phyloP scores from a whole-genome alignment of 2,329 filamentous ascomycete species.

The Fusarium sororula region DNA sequence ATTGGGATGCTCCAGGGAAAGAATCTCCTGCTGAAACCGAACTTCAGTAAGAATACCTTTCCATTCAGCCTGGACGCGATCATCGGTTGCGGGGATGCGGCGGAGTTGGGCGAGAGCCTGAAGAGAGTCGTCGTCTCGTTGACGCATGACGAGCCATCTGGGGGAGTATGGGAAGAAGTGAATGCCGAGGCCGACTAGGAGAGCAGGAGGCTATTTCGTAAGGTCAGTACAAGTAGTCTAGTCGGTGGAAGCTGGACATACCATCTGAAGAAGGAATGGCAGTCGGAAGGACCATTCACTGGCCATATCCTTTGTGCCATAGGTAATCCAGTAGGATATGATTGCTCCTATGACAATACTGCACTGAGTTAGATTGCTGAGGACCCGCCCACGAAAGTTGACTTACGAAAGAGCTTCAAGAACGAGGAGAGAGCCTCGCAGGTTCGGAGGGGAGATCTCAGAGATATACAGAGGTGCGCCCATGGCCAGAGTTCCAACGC shows the following conservation, averaged over 20 bases:
- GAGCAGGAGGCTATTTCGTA: conserved; percentile 44
- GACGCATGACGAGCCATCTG: conserved; percentile 53
- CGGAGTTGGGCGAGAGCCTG: conserved; percentile 50
- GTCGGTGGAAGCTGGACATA: fast-evolving
- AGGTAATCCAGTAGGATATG: conserved; percentile 63
- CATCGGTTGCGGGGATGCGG: conserved; percentile 52
- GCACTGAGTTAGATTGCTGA: background rate
- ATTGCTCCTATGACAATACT: conserved; percentile 50
- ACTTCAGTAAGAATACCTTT: conserved; percentile 60
- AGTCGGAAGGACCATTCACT: conserved; percentile 52
- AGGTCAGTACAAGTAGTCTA: fast-evolving
- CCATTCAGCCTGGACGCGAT: conserved; percentile 57
- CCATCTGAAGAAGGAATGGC: conserved; percentile 47
- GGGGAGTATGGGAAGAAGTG: conserved; percentile 59
- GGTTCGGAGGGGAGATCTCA: conserved; percentile 59
- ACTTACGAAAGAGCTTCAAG: conserved; percentile 55
- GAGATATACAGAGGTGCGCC: conserved; percentile 56
- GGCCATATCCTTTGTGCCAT: conserved; percentile 57
- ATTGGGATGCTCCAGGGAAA: background rate
- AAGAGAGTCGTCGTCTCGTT: conserved; percentile 51
- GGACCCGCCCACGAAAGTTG: fast-evolving
- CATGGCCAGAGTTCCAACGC: conserved; percentile 58
- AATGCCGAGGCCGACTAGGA: conserved; percentile 53
- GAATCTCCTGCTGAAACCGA: conserved; percentile 50
- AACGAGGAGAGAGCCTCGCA: conserved; percentile 57